These are phyloP conservation scores for Paramecium primaurelia DNA, from an alignment of 73 alveolate genomes.

Conservation along the genomic window DNA sequence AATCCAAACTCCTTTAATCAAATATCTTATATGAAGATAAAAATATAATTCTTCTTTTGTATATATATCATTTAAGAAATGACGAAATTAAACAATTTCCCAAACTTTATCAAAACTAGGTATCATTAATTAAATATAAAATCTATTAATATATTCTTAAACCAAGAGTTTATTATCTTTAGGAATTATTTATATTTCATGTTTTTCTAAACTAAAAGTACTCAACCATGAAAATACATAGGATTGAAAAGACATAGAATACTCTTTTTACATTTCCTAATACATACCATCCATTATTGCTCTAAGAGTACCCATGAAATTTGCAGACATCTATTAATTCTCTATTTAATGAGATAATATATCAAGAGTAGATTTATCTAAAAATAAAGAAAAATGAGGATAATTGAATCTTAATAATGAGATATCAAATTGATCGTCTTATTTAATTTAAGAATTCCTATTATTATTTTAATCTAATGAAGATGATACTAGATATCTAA, in stretches of 20 bases:
- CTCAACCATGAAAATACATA: background rate
- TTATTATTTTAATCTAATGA: background rate
- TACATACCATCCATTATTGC: slow-evolving; percentile 11
- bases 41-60: background rate
- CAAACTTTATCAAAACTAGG: slow-evolving; percentile 4
- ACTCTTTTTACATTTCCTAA: background rate
- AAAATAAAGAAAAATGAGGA: background rate
- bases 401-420: background rate
- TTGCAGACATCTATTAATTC: background rate
- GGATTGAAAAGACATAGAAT: background rate
- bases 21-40: background rate
- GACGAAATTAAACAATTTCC: background rate
- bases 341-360: background rate
- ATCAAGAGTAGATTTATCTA: background rate
- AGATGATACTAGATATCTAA: background rate
- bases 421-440: background rate
- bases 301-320: background rate
- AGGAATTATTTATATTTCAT: background rate
- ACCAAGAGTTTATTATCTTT: background rate
- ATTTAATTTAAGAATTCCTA: background rate
- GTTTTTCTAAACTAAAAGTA: background rate
- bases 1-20: background rate
- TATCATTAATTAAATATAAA: background rate
- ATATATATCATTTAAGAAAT: background rate
- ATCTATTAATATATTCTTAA: background rate